These are phyloP conservation scores for Peniophora sp. DNA, from an alignment of 1,284 basidiomycete species.

Conservation along the genomic window DNA sequence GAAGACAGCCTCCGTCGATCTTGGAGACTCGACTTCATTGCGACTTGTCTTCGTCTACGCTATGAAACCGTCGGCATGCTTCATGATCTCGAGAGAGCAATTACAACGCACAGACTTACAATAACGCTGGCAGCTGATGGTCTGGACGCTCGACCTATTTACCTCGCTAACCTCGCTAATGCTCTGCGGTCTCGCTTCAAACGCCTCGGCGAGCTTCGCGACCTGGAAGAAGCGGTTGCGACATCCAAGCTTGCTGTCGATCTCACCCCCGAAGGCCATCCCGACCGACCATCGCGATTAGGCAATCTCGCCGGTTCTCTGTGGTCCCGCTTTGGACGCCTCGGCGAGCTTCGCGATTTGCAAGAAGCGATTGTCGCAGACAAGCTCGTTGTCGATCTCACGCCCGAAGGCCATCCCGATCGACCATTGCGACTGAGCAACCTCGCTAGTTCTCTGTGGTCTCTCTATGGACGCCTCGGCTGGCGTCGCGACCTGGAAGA, in stretches of 20 bases:
- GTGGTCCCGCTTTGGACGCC: conserved; percentile 16
- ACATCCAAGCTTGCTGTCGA: neutral
- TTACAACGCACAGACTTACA: neutral
- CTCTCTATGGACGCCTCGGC: neutral
- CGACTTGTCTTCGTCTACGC: neutral
- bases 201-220: neutral
- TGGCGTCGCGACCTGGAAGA: neutral
- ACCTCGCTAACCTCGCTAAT: neutral
- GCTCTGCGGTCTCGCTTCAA: neutral
- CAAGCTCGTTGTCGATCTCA: neutral
- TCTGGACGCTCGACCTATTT: neutral
- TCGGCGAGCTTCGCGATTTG: conserved; percentile 3
- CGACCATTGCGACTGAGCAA: neutral
- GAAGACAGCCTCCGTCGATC: neutral
- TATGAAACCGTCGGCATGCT: neutral
- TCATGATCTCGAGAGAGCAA: neutral
- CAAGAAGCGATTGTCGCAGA: neutral
- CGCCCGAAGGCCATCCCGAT: neutral
- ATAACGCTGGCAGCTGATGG: neutral
- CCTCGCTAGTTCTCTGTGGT: neutral
- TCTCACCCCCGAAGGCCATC: conserved; percentile 1
- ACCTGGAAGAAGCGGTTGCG: neutral
- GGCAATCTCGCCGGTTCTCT: conserved; percentile 19
- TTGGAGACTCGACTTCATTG: neutral
- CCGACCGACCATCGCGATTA: conserved; percentile 7